Evolutionary conservation across 225 moss, liverwort and hornwort genomes (phyloP), one percentile per base, ranked within the genome.

Genomic region (Rhytidiadelphus loreus): DNA sequence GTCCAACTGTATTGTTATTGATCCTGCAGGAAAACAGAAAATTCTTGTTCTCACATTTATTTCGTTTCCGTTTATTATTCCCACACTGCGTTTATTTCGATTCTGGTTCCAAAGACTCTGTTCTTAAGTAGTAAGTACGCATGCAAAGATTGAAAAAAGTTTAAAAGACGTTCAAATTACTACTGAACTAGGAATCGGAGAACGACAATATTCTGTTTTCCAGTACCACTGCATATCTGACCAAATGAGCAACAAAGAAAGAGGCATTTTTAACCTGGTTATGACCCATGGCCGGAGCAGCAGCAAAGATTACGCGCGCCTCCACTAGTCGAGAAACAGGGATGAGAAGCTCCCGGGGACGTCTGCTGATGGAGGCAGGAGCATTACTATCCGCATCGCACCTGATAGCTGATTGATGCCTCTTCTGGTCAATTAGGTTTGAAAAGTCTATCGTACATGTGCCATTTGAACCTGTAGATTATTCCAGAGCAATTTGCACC

Each of bases 221-320:
- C 62, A 26, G 30, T 35, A 30, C 29, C 20, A 62, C 23, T 32
- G 55, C 15, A 53, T 35, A 77, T 30, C 50, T 74, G 53, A 88
- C 80, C 86, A 81, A 69, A 88, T 78, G 78, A 80, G 26, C 20
- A 72, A 28, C 69, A 72, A 59, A 81, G 72, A 72, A n/a, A 50
- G 37, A 58, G 62, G 18, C 29, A 62, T 43, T 82, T 33, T 59
- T 58, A 85, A 95, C 95, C 95, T 94, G 95, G 81, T 94, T 92
- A 89, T 95, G 95, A 33, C 95, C 95, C 94, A 93, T 93, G 83
- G 95, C 95, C 26, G 95, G 94, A 82, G 94, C 95, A 82, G 92
- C 94, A 86, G 91, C 93, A 89, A 91, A 94, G 65, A 95, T 83
- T 37, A 95, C 93, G 61, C 94, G 90, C 57, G 95, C 95, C 82